Evolutionary conservation across 192 early-diverging fungal species (phyloP), one percentile per base, ranked within the genome.

Genomic region (Helicostylum pulchrum): DNA sequence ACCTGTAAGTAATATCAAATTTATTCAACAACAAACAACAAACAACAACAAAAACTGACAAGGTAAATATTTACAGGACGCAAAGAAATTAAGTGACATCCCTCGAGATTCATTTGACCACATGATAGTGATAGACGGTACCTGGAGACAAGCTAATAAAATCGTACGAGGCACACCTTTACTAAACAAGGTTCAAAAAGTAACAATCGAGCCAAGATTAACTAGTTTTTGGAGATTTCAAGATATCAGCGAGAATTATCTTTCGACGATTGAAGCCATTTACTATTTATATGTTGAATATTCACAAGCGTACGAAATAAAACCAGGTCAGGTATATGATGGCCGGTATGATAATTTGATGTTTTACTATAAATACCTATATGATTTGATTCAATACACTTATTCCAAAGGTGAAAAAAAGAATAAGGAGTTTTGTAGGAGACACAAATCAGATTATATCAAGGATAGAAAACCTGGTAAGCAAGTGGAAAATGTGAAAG

Each of bases 201-300:
- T 92, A 7, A 87, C 90, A 2, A 85, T 92, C 26, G 81, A 68
- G 32, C 85, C 88, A 15, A 84, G 88, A 31, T 79, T 78, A 63
- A 98, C 96, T 6, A 68, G 88, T 56, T 98, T 96, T 70, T 98
- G 94, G 94, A 78, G 96, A 58, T 93, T 87, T 72, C 96, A 98
- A 73, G 78, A 81, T 49, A 78, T 85, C 34, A 84, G 84, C 19
- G 85, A 88, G 14, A 73, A 81, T 56, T 82, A 90, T 60, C 71
- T 98, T 53, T 92, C 96, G 0, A 98, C 96, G 1, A 96, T 98
- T 46, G 96, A 98, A 71, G 96, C 96, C 4, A 91, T 96, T 21
- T 98, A 98, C 59, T 98, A 89, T 70, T 85, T 96, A 61, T 92
- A 89, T 75, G 80, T 87, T 39, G 96, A 96, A 72, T 94, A 89